A percentile compares a stretch with the other conserved stretches of the same genome.
Conservation (phyloP, 2,329 filamentous ascomycete genomes). For the Fusarium xyrophilum region DNA sequence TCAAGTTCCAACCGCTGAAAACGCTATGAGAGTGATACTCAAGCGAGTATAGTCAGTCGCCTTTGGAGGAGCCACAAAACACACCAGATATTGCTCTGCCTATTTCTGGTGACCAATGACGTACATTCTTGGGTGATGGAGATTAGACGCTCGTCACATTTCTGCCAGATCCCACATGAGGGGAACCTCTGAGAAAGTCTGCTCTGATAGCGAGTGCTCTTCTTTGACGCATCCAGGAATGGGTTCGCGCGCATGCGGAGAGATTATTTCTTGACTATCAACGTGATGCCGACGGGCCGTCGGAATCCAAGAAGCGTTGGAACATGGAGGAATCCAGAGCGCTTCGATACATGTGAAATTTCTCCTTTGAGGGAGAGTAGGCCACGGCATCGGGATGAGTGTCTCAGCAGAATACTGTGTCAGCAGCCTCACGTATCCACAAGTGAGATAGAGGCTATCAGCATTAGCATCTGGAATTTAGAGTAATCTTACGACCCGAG, state of each 20-base stretch:
- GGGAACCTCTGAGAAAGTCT: not conserved
- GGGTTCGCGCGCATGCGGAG: conserved; percentile 11
- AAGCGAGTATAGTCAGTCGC: conserved; percentile 15
- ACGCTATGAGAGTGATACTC: conserved; percentile 6
- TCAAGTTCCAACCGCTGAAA: conserved; percentile 5
- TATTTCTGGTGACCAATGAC: conserved; percentile 25
- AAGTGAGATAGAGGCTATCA: not conserved
- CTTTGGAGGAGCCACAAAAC: conserved; percentile 11
- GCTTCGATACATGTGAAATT: not conserved
- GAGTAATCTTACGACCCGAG: conserved; percentile 28
- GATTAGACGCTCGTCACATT: conserved; percentile 13
- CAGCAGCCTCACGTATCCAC: not conserved
- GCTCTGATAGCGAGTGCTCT: conserved; percentile 5
- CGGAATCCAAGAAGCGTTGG: not conserved
- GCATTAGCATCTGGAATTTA: conserved; percentile 31
- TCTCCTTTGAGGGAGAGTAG: conserved; percentile 24
- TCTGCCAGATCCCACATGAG: not conserved
- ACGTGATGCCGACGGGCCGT: not conserved
- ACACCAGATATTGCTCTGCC: not conserved
- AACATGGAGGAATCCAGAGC: not conserved
- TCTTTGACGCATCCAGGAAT: conserved; percentile 26
- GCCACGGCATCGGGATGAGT: conserved; percentile 6
- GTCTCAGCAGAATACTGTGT: conserved; percentile 19
- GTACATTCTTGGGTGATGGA: not conserved
- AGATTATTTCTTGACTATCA: conserved; percentile 9